Base-by-base conservation (phyloP, 2,329 filamentous ascomycete species). In the Arachnomyces sp. region DNA sequence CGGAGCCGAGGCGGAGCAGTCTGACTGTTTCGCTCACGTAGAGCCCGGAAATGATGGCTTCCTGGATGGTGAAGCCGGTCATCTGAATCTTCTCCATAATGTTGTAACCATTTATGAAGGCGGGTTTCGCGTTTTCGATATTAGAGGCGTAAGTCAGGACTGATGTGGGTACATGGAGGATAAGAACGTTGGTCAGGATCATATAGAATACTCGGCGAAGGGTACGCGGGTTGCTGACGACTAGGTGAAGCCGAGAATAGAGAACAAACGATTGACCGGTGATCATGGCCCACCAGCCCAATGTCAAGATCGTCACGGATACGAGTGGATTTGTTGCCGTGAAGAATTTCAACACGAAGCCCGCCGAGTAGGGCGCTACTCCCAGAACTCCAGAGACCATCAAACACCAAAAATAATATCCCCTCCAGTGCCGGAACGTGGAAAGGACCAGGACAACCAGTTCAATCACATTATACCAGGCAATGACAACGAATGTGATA, bases 231-330 rank as follows among this genome's bases (percentile, higher is more conserved):
- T 76, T 73, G 12, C 68, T 69, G 3, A 77, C 60, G 8, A 82
- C 67, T 1, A 82, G 64, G 51, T 81, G 76, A 1, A 82, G 66
- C 5, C 78, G 69, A 0, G 77, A 81, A 62, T 77, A 82, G 1
- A 82, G 62, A 1, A 82, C 78, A 9, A 80, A 50, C 0, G 72
- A 72, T 53, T 80, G 75, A 0, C 78, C 78, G 1, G 76, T 78
- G 0, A 82, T 71, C 74, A 81, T 79, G 2, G 61, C 50, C 54
- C 72, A 74, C 73, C 78, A 75, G 8, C 75, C 77, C 40, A 80
- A 44, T n/a, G 64, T 65, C 16, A 73, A 56, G 3, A 73, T 47
- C 4, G 66, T 65, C 3, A 65, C 59, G 2, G 62, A 58, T 3
- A 61, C 33, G 30, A 59, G 60, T 2, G 55, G 50, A 40, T 46